phyloP scores from a whole-genome alignment of 495 filamentous ascomycete species.

The Aspergillus kassunensis region DNA sequence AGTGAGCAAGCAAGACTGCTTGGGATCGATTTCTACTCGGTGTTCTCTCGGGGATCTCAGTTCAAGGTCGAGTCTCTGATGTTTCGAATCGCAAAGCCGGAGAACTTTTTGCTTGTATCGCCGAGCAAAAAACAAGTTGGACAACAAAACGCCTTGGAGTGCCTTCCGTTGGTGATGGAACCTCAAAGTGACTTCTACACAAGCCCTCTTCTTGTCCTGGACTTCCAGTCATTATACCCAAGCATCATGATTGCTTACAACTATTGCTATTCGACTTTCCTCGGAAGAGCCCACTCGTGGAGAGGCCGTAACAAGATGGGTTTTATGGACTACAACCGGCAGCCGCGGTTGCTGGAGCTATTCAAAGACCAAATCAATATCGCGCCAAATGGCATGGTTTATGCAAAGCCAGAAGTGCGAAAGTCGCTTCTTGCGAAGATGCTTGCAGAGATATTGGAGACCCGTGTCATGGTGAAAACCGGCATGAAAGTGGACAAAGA shows the following conservation, averaged over 20 bases:
- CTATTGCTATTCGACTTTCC: slow-evolving; percentile 96
- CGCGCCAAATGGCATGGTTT: slow-evolving; percentile 95
- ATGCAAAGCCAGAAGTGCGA: slow-evolving; percentile 76
- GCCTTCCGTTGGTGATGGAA: slow-evolving; percentile 95
- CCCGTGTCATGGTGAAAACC: slow-evolving; percentile 94
- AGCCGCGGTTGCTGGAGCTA: slow-evolving; percentile 69
- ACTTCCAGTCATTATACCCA: slow-evolving; percentile 95
- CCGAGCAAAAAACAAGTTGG: slow-evolving; percentile 90
- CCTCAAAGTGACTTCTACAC: slow-evolving; percentile 93
- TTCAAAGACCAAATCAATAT: slow-evolving; percentile 87
- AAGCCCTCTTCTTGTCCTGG: slow-evolving; percentile 83
- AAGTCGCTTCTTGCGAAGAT: slow-evolving; percentile 94
- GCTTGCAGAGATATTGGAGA: slow-evolving; percentile 93
- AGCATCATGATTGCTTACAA: slow-evolving; percentile 99
- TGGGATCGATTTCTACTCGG: slow-evolving; percentile 93
- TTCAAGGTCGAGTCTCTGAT: slow-evolving; percentile 98
- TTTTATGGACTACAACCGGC: slow-evolving; percentile 76
- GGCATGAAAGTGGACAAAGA: slow-evolving; percentile 96
- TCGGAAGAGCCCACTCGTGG: slow-evolving; percentile 82
- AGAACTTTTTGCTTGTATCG: slow-evolving; percentile 87
- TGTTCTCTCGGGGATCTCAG: slow-evolving; percentile 90
- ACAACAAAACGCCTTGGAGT: slow-evolving; percentile 91
- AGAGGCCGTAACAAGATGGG: slow-evolving; percentile 92
- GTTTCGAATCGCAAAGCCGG: slow-evolving; percentile 97
- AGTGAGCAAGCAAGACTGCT: slow-evolving; percentile 93